Evolutionary conservation across 1,139 yeast species (phyloP).

Genomic region (Yueomyces sp.): DNA sequence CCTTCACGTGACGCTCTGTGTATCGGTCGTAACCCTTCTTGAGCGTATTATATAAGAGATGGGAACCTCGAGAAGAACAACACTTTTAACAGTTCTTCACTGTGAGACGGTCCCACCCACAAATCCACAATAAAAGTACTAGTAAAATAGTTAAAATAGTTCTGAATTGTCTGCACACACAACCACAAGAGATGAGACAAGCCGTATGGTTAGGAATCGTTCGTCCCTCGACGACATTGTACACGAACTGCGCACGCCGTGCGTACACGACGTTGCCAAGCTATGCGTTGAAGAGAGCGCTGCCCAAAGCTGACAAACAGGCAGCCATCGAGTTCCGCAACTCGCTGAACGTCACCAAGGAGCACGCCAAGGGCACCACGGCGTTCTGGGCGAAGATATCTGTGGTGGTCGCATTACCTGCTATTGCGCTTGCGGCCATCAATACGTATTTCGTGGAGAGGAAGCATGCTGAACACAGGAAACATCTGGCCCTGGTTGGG

Average conservation of each 20-base stretch:
- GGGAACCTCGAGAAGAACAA: too few relatives aligned
- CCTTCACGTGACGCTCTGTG: too few relatives aligned
- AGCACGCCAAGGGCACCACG: conserved; percentile 71
- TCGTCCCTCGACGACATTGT: too few relatives aligned
- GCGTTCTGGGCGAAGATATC: conserved; percentile 79
- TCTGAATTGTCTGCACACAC: too few relatives aligned
- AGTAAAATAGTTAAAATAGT: too few relatives aligned
- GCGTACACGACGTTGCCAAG: conserved; percentile 10
- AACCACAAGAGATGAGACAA: too few relatives aligned
- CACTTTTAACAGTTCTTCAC: too few relatives aligned
- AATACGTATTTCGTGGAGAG: conserved; percentile 72
- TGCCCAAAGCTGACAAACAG: conserved; percentile 31
- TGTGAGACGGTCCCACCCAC: too few relatives aligned
- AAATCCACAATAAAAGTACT: too few relatives aligned
- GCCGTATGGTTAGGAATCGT: too few relatives aligned
- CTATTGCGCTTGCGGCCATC: conserved; percentile 59
- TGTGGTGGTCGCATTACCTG: conserved; percentile 69
- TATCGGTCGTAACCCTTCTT: too few relatives aligned
- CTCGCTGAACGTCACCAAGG: conserved; percentile 44
- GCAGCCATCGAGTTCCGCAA: conserved; percentile 44
- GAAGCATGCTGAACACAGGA: conserved; percentile 84
- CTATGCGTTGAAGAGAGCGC: conserved; percentile 23
- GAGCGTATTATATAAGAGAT: too few relatives aligned
- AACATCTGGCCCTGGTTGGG: conserved; percentile 59
- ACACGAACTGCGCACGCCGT: neutral